A percentile compares a stretch with the other conserved stretches of the same genome.
phyloP scores from a whole-genome alignment of 768 basidiomycete genomes.

The Boletus subparvulus region DNA sequence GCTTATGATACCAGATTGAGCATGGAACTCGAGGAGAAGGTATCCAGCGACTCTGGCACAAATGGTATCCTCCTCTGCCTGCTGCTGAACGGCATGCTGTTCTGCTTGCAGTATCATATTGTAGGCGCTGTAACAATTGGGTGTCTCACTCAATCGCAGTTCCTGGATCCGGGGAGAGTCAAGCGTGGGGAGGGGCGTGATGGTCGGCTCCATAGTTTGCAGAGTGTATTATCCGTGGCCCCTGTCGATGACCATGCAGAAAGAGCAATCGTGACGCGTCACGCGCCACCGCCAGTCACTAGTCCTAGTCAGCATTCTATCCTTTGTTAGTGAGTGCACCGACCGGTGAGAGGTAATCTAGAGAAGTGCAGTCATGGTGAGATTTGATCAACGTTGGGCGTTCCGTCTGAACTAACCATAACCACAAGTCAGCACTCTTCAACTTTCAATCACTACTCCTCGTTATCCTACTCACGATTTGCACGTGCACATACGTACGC shows the following conservation, averaged over 20 bases:
- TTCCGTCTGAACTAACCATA: neutral
- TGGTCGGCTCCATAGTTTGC: too few relatives aligned
- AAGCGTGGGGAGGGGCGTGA: neutral
- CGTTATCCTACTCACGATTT: constrained; percentile 90
- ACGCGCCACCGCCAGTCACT: too few relatives aligned
- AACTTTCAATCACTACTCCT: constrained; percentile 95
- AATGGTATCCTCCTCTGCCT: neutral
- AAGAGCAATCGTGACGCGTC: too few relatives aligned
- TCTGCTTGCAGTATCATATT: neutral
- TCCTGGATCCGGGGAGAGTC: neutral
- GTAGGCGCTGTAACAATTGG: neutral
- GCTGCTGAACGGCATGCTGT: neutral
- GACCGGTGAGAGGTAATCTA: too few relatives aligned
- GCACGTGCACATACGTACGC: constrained; percentile 95
- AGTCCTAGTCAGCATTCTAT: too few relatives aligned
- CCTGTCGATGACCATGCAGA: too few relatives aligned
- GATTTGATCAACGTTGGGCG: neutral
- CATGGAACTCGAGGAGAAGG: neutral
- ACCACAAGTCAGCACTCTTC: constrained; percentile 83
- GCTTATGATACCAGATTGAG: neutral
- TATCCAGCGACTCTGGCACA: neutral
- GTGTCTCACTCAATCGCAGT: neutral
- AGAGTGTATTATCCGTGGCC: too few relatives aligned
- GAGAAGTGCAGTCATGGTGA: constrained; percentile 20
- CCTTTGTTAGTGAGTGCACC: too few relatives aligned